Base-by-base conservation (phyloP, 176 grass and related monocot genomes). In the Guadua angustifolia region DNA sequence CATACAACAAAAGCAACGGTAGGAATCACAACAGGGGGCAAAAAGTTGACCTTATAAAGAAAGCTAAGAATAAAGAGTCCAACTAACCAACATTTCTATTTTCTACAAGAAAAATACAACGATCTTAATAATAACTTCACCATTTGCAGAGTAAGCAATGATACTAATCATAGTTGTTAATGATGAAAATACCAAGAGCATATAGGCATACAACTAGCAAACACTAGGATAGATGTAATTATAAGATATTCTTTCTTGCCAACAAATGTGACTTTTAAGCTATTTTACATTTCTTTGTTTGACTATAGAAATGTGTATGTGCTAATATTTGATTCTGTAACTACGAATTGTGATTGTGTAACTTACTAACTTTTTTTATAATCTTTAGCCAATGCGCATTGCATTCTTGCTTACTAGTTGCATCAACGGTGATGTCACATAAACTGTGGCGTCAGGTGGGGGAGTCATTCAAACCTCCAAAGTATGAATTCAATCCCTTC, bases 381-480 rank as follows among this genome's bases (percentile, higher is more conserved):
- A 56, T 63, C 39, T 87, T 73, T 79, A 21, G 22, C 16, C 24
- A 79, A 26, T 61, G 32, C 53, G 13, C 4, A 15, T 57, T 71
- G 0, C 78, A 33, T 53, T 71, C 53, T 73, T 86, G 55, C 74
- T 88, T 51, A 78, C 17, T 36, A 81, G 63, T 78, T 95, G 53
- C 79, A 80, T 91, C 58, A 87, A 67, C 85, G 96, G 96, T 99
- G 81, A 99, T 93, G 32, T 91, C 89, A 9, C 86, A 90, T 86
- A 99, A 99, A 78, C 69, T 99, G 29, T 99, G 96, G 96, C 96
- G 96, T 65, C 93, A 95, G 89, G 93, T 99, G 80, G 96, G 96
- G 38, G 96, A 99, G 82, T 94, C 93, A 5, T 99, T 99, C 83
- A 99, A 95, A 71, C 96, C 96, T 80, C 96, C 96, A 35, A 95